Evolutionary conservation across 345 rosid genomes (phyloP).

Genomic region (Zanthoxylum bungeanum): DNA sequence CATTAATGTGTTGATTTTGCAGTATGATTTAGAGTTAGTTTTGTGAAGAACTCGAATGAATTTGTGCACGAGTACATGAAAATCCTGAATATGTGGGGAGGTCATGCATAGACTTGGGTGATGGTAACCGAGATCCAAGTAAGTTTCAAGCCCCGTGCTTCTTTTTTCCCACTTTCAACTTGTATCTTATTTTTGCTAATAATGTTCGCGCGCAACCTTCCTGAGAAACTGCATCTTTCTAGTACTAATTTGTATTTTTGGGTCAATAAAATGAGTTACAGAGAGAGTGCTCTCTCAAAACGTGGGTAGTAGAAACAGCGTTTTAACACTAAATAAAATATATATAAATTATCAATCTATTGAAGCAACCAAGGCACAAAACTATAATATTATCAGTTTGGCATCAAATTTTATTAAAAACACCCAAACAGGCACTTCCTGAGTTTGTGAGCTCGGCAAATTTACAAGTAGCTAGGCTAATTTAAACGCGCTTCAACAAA

Average conservation of each 20-base stretch:
- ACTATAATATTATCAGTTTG: background rate
- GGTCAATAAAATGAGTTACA: no score
- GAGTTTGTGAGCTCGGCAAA: slow-evolving; percentile 31
- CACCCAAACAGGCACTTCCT: background rate
- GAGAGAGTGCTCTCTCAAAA: no score
- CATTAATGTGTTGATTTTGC: slow-evolving; percentile 16
- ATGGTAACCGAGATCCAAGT: slow-evolving; percentile 90
- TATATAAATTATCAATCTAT: no score
- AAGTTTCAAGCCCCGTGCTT: slow-evolving; percentile 21
- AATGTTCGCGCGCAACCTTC: no score
- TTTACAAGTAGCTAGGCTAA: no score
- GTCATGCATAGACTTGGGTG: slow-evolving; percentile 93
- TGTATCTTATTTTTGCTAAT: background rate
- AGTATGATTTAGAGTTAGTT: slow-evolving; percentile 86
- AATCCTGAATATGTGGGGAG: slow-evolving; percentile 67
- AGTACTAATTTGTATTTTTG: no score
- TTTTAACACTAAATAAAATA: no score
- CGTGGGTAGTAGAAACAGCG: no score
- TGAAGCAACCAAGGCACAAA: background rate
- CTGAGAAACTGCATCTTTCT: no score
- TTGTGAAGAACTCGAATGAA: slow-evolving; percentile 91
- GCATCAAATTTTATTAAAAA: background rate
- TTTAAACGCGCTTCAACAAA: slow-evolving; percentile 52
- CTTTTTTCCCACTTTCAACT: background rate
- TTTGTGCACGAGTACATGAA: slow-evolving; percentile 84